A percentile compares a stretch with the other conserved stretches of the same genome.
These are phyloP conservation scores for Fusarium anthophilum DNA, from an alignment of 2,329 filamentous ascomycete genomes.

Conservation along the genomic window DNA sequence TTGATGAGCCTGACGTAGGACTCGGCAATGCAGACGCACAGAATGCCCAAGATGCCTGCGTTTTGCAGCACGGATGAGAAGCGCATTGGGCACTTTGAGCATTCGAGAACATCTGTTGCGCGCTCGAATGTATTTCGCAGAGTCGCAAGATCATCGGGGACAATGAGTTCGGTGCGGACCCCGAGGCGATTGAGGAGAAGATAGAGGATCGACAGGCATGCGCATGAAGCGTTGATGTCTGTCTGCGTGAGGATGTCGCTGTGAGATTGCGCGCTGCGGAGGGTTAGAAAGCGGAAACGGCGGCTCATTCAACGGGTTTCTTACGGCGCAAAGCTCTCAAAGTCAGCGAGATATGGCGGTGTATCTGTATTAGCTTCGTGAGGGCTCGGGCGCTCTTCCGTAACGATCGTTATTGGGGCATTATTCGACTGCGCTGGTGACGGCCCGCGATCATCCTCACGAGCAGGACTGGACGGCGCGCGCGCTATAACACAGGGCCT, in stretches of 20 bases:
- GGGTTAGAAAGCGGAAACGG: not conserved
- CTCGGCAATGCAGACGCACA: not conserved
- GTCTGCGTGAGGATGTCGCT: not conserved
- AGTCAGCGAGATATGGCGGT: not conserved
- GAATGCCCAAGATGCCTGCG: not conserved
- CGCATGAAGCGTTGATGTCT: conserved; percentile 4
- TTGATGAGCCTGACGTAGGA: conserved; percentile 2
- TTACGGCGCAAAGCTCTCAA: not conserved
- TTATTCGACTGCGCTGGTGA: not conserved
- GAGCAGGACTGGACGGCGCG: not conserved
- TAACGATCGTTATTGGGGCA: not conserved
- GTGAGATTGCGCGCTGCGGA: not conserved
- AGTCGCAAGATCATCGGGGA: not conserved
- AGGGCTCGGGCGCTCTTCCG: not conserved
- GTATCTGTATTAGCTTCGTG: not conserved
- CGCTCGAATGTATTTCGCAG: not conserved
- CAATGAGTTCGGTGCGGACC: not conserved
- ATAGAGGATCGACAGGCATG: not conserved
- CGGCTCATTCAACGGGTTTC: not conserved
- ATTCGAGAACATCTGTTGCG: not conserved
- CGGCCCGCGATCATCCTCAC: not conserved
- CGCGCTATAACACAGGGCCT: not conserved
- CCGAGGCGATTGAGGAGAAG: not conserved
- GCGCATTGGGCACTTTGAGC: not conserved
- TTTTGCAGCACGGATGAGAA: conserved; percentile 2